Base-by-base conservation (phyloP, 2,329 filamentous ascomycete genomes). In the Aurifilum marmelostoma region DNA sequence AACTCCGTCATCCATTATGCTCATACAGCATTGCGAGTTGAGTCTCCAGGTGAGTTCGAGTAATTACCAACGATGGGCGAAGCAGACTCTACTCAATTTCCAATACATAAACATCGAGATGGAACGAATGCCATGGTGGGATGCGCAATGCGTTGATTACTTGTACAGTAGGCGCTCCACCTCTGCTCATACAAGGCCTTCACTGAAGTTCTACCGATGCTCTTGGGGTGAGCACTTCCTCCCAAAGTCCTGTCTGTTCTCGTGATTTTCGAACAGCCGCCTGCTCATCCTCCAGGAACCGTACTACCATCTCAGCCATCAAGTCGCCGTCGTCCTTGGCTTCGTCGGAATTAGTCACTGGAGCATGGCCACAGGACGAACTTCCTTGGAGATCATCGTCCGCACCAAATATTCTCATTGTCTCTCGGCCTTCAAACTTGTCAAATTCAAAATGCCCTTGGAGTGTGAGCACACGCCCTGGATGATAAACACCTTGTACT, bases 391-490 rank as follows among this genome's bases (percentile, higher is more conserved):
- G 34, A 41, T 6, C 18, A 37, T 64, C 68, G n/a, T 68, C 54
- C 12, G 65, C 65, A 27, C 68, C 65, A 32, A 70, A 67, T 16
- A 70, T 70, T 11, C 66, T 70, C 50, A 56, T 65, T 16, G 67
- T 69, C 18, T 69, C 58, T 16, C 50, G 64, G 29, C 29, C 63
- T 41, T 69, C 52, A 24, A 69, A 69, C 8, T 66, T 61, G 60
- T 69, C 67, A 63, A 69, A 69, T 41, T 69, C 67, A 32, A 69
- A 69, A 52, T 69, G 67, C 1, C 67, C 67, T n/a, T 69, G 67
- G 21, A 69, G 32, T 16, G 67, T 69, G 34, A 69, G 52, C 37
- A 69, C 67, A 3, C 65, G 58, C 6, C 67, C 67, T 32, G 64
- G 60, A 12, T 52, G 60, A 21, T 69, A 69, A 9, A 69, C n/a